Conservation (phyloP, 2,329 filamentous ascomycete genomes). For the Blastomyces silverae region DNA sequence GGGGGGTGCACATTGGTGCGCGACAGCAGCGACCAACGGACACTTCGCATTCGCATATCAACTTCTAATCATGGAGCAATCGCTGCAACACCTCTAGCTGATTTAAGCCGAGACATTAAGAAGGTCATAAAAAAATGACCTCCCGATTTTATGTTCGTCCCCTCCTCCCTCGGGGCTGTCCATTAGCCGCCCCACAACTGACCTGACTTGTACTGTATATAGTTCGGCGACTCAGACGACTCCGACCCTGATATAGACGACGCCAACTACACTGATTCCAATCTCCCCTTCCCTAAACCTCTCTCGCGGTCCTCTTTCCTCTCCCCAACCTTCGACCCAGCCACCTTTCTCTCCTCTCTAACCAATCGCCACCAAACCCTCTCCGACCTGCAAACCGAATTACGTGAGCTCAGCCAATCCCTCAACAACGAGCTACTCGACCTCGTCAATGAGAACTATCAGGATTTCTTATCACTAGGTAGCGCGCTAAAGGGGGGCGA, state of each 20-base stretch:
- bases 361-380: constrained; percentile 89
- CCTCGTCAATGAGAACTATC: constrained; percentile 92
- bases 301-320: constrained; percentile 80
- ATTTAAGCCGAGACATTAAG: neutral
- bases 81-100: too few relatives aligned
- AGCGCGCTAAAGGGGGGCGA: constrained; percentile 77
- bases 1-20: too few relatives aligned
- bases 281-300: constrained; percentile 80
- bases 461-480: constrained; percentile 79
- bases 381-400: constrained; percentile 80
- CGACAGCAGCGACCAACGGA: too few relatives aligned
- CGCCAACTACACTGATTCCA: constrained; percentile 53
- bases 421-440: constrained; percentile 84
- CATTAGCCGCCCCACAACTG: neutral
- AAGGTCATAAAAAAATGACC: neutral
- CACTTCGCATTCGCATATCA: neutral
- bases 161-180: neutral
- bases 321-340: constrained; percentile 66
- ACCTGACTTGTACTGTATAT: constrained; percentile 11
- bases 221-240: constrained; percentile 43
- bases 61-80: neutral
- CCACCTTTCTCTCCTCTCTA: constrained; percentile 73
- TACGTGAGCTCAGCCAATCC: constrained; percentile 70
- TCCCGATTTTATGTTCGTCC: constrained; percentile 11
- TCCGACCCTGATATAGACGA: constrained; percentile 39